A percentile compares a stretch with the other conserved stretches of the same genome.
phyloP scores from a whole-genome alignment of 1,284 basidiomycete genomes.

The Pascua guehoae region DNA sequence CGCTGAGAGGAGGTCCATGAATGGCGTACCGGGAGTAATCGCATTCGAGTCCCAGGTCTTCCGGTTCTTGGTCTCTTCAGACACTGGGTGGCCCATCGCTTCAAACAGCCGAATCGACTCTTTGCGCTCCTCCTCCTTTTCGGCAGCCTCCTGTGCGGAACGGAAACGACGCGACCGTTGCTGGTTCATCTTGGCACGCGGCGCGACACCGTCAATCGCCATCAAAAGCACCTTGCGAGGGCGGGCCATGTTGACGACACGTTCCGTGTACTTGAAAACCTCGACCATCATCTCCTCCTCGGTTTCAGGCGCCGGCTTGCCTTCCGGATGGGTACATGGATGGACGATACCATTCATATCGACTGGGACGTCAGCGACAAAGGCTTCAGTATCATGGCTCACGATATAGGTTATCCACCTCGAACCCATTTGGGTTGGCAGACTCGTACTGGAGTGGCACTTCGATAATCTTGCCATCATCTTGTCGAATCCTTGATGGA shows the following conservation, averaged over 20 bases:
- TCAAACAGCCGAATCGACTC: constrained; percentile 82
- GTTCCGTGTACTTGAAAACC: constrained; percentile 93
- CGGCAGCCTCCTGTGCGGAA: constrained; percentile 87
- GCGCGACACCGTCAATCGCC: constrained; percentile 98
- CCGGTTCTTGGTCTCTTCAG: constrained; percentile 78
- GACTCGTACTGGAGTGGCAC: constrained; percentile 77
- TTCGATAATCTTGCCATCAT: constrained; percentile 64
- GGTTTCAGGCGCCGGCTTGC: constrained; percentile 89
- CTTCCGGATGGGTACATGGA: constrained; percentile 97
- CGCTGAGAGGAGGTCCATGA: constrained; percentile 88
- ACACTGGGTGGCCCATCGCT: constrained; percentile 87
- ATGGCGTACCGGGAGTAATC: constrained; percentile 95
- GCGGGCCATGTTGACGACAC: constrained; percentile 94
- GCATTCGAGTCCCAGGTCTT: constrained; percentile 97
- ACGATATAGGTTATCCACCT: constrained; percentile 95
- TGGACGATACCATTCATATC: constrained; percentile 68
- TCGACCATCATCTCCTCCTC: constrained; percentile 99
- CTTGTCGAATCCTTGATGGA: constrained; percentile 59
- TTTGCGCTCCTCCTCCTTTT: constrained; percentile 81
- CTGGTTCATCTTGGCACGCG: constrained; percentile 99
- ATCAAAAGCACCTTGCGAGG: constrained; percentile 95
- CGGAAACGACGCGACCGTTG: constrained; percentile 95
- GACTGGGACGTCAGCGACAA: constrained; percentile 23
- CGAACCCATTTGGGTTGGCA: constrained; percentile 91
- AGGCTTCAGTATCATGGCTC: constrained; percentile 47